A percentile compares a stretch with the other conserved stretches of the same genome.
phyloP scores from a whole-genome alignment of 2,329 filamentous ascomycete species.

The Chaetomium sp. region DNA sequence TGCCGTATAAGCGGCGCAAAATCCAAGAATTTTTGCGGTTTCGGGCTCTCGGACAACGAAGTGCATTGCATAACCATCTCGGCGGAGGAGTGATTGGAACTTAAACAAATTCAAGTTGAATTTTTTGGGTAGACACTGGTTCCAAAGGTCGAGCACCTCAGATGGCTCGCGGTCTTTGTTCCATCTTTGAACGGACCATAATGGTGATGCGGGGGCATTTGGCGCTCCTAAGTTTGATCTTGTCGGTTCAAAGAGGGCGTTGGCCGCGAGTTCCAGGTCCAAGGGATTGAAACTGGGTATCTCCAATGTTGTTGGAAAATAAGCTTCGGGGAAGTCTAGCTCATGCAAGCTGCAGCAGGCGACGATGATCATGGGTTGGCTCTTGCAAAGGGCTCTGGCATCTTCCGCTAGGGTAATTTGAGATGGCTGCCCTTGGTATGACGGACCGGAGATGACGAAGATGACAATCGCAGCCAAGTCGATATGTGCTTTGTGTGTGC shows the following conservation, averaged over 20 bases:
- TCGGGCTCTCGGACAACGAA: constrained; percentile 47
- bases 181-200: constrained; percentile 40
- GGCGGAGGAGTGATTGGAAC: constrained; percentile 42
- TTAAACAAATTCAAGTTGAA: constrained; percentile 40
- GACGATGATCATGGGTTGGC: constrained; percentile 46
- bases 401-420: constrained; percentile 47
- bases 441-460: constrained; percentile 51
- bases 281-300: constrained; percentile 41
- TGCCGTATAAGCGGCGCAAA: constrained; percentile 55
- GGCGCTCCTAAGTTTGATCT: constrained; percentile 22
- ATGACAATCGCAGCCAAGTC: constrained; percentile 52
- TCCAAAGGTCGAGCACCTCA: constrained; percentile 43
- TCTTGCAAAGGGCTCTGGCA: constrained; percentile 38
- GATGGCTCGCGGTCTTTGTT: constrained; percentile 34
- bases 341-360: constrained; percentile 43
- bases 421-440: constrained; percentile 41
- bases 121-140: constrained; percentile 36
- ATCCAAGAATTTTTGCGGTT: constrained; percentile 42
- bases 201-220: constrained; percentile 29
- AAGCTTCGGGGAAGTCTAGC: constrained; percentile 32
- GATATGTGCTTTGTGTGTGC: constrained; percentile 57
- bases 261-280: constrained; percentile 45
- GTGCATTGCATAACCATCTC: constrained; percentile 52
- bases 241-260: constrained; percentile 41
- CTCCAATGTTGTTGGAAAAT: constrained; percentile 48